phyloP scores from a whole-genome alignment of 306 rosid genomes.

The Malus sieversii region DNA sequence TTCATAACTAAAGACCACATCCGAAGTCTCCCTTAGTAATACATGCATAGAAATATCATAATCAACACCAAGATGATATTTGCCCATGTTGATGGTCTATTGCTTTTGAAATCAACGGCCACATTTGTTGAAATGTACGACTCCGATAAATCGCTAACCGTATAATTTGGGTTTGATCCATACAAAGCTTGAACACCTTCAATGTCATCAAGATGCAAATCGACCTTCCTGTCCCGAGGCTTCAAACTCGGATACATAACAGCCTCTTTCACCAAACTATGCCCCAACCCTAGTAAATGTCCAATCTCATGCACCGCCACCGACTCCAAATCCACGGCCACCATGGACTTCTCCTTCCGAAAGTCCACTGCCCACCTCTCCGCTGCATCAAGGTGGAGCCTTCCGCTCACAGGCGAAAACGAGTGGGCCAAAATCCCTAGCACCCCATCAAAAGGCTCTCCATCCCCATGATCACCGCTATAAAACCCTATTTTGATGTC shows the following conservation, averaged over 20 bases:
- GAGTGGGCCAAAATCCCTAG: slow-evolving; percentile 81
- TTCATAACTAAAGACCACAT: too few relatives aligned
- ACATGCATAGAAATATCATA: background rate
- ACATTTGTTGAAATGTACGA: slow-evolving; percentile 46
- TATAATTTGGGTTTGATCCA: slow-evolving; percentile 69
- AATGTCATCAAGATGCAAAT: slow-evolving; percentile 56
- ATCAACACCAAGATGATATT: background rate
- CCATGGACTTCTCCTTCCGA: slow-evolving; percentile 31
- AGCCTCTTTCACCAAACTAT: slow-evolving; percentile 52
- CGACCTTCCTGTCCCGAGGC: slow-evolving; percentile 58
- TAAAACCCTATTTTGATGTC: slow-evolving; percentile 69
- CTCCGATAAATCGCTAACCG: slow-evolving; percentile 30
- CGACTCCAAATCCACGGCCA: slow-evolving; percentile 77
- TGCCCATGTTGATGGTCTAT: background rate
- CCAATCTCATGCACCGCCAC: slow-evolving; percentile 87
- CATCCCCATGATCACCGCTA: slow-evolving; percentile 73
- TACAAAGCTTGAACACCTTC: slow-evolving; percentile 71
- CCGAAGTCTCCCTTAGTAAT: background rate
- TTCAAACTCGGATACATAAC: slow-evolving; percentile 80
- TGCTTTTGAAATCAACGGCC: slow-evolving; percentile 16
- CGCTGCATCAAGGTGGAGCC: slow-evolving; percentile 76
- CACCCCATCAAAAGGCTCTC: slow-evolving; percentile 76
- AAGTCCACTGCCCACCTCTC: slow-evolving; percentile 81
- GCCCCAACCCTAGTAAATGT: slow-evolving; percentile 73
- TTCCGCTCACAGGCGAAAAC: slow-evolving; percentile 66